Evolutionary conservation across 2,329 filamentous ascomycete genomes (phyloP), one percentile per base, ranked within the genome.

Genomic region (Colletotrichum falcatum): DNA sequence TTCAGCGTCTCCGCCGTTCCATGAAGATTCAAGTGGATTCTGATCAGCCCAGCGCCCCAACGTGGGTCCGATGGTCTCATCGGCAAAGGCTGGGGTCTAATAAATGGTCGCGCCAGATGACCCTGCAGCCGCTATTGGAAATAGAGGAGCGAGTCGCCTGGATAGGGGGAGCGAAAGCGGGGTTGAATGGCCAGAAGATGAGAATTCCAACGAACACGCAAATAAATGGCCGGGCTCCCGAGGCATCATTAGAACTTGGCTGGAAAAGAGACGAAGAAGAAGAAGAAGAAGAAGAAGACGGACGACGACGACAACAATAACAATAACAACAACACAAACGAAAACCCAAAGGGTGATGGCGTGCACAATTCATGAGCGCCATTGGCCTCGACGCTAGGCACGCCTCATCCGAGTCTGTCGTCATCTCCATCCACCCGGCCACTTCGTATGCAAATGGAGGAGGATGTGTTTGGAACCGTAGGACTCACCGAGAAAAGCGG

Each of bases 51-150:
- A 63, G 51, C 28, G 37, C 65, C 28, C 65, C 49, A 51, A 53
- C 46, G 53, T 69, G 69, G 69, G 60, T 69, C 69, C 54, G 60
- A 51, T 49, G 59, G 65, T 37, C 60, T 37, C 62, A 62, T 62
- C 44, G 49, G 51, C 63, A 35, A 70, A 60, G 30, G 42, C 35
- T 55, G 58, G 51, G 64, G 23, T 44, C 46, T 44, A 26, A 58
- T 35, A 59, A 44, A 61, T 61, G 58, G 33, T 53, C 44, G 49
- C 54, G 42, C 30, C 39, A 60, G 46, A 70, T 37, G 69, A 63
- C 69, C 69, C 54, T 70, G 65, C 65, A 71, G 65, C 59, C 65
- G 61, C 65, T 65, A 70, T 71, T 71, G 69, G 18, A 66, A 70
- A 66, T n/a, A 64, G 64, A 58, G 44, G 56, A 61, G 35, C 49